These are phyloP conservation scores for Aureobasidium leucospermi DNA, from an alignment of 2,329 filamentous ascomycete species.

Conservation along the genomic window DNA sequence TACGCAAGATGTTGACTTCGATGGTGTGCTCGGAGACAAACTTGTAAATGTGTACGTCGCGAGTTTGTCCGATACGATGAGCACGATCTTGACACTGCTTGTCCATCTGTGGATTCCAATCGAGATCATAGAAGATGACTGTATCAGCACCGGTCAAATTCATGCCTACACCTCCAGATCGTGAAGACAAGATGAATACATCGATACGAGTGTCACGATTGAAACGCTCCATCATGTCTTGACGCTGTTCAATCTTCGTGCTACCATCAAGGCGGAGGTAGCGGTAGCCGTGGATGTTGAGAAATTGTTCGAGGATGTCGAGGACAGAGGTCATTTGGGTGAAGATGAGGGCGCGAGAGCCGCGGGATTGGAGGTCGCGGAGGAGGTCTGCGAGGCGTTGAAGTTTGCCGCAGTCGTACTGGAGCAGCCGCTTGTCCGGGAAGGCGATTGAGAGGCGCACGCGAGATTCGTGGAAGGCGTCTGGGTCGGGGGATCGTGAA, in stretches of 20 bases:
- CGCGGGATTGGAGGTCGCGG: slow-evolving; percentile 77
- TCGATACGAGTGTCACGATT: slow-evolving; percentile 83
- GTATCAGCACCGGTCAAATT: slow-evolving; percentile 95
- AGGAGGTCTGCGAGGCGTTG: slow-evolving; percentile 82
- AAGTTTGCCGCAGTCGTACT: slow-evolving; percentile 96
- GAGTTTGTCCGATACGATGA: slow-evolving; percentile 93
- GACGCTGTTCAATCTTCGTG: slow-evolving; percentile 90
- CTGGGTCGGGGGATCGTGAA: slow-evolving; percentile 32
- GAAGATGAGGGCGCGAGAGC: slow-evolving; percentile 93
- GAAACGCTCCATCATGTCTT: slow-evolving; percentile 92
- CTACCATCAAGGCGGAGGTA: slow-evolving; percentile 95
- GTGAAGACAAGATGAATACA: slow-evolving; percentile 89
- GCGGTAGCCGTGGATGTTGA: slow-evolving; percentile 95
- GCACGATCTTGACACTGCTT: slow-evolving; percentile 97
- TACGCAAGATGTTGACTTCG: slow-evolving; percentile 93
- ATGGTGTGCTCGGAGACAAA: slow-evolving; percentile 62
- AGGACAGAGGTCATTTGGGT: slow-evolving; percentile 99
- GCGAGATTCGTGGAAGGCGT: slow-evolving; percentile 89
- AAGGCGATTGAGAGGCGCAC: slow-evolving; percentile 94
- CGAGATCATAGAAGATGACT: slow-evolving; percentile 97
- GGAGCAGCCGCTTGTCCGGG: slow-evolving; percentile 88
- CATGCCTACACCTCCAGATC: slow-evolving; percentile 90
- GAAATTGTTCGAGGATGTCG: slow-evolving; percentile 93
- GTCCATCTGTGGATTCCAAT: slow-evolving; percentile 99
- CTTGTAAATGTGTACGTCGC: slow-evolving; percentile 94